These are phyloP conservation scores for Heracleum sosnowskyi DNA, from an alignment of 129 eudicot genomes.

Conservation along the genomic window DNA sequence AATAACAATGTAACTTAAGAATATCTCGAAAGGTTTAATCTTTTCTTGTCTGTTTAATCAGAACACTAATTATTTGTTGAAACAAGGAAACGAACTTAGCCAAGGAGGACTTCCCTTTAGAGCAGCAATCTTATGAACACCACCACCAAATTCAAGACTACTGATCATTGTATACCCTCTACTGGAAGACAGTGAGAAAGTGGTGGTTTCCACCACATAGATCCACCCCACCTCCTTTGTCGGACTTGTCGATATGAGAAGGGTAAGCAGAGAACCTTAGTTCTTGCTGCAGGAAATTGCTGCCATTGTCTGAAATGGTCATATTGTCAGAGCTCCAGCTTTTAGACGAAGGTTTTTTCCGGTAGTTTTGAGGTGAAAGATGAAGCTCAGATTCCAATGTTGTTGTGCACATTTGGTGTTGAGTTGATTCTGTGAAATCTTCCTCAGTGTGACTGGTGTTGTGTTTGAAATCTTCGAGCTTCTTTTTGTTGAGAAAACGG, in stretches of 20 bases:
- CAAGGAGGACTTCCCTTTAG: constrained; percentile 88
- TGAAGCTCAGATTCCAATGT: constrained; percentile 19
- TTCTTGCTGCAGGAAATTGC: constrained; percentile 30
- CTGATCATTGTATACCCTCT: constrained; percentile 19
- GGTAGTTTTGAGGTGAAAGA: constrained; percentile 5
- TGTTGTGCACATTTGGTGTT: constrained; percentile 9
- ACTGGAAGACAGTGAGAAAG: constrained; percentile 21
- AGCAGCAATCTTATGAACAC: constrained; percentile 18
- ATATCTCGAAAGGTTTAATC: neutral
- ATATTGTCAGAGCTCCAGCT: constrained; percentile 31
- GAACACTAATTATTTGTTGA: constrained; percentile 6
- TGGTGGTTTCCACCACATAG: constrained; percentile 29
- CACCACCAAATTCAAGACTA: neutral
- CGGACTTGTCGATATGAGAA: constrained; percentile 24
- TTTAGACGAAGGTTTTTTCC: constrained; percentile 8
- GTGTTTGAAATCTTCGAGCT: constrained; percentile 32
- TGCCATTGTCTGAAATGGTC: constrained; percentile 26
- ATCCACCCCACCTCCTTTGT: constrained; percentile 20
- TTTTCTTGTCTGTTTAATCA: neutral
- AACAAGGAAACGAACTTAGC: constrained; percentile 48
- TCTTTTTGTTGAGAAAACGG: constrained; percentile 54
- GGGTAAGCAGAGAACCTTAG: constrained; percentile 32
- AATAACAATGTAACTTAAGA: neutral
- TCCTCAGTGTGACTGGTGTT: constrained; percentile 15
- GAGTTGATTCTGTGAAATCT: constrained; percentile 15